Percentiles rank a stretch among this genome's conserved stretches.
Conservation (phyloP, 1,284 basidiomycete genomes). For the Ganoderma multipileum region DNA sequence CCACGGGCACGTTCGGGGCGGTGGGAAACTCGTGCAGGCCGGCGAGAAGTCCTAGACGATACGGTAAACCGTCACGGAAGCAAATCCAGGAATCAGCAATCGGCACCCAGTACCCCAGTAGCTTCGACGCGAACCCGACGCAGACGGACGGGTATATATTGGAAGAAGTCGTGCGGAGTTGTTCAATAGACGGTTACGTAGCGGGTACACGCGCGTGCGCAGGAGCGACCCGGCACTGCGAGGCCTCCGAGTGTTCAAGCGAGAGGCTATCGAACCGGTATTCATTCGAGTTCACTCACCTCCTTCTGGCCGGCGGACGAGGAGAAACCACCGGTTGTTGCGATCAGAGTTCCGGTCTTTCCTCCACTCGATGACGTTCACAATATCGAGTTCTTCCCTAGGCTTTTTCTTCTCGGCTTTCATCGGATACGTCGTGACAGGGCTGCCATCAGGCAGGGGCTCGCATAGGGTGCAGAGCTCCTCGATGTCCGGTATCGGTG, state of each 20-base stretch:
- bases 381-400: conserved; percentile 85
- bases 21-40: conserved; percentile 88
- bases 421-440: conserved; percentile 87
- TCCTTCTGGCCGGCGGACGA: conserved; percentile 82
- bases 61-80: conserved; percentile 14
- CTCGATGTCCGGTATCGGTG: conserved; percentile 65
- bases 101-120: neutral
- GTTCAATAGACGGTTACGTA: neutral
- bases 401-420: conserved; percentile 85
- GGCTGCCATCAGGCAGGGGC: conserved; percentile 54
- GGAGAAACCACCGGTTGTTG: conserved; percentile 67
- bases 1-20: conserved; percentile 50
- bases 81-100: conserved; percentile 21
- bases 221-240: neutral
- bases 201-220: neutral
- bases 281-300: conserved; percentile 54
- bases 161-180: neutral
- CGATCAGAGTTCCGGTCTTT: conserved; percentile 26
- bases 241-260: neutral
- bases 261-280: neutral
- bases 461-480: conserved; percentile 79
- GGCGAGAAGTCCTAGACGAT: conserved; percentile 78
- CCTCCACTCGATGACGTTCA: conserved; percentile 86
- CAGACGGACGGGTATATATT: neutral
- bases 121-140: neutral